Evolutionary conservation across 306 rosid species (phyloP), one percentile per base, ranked within the genome.

Genomic region (Geum urbanum): DNA sequence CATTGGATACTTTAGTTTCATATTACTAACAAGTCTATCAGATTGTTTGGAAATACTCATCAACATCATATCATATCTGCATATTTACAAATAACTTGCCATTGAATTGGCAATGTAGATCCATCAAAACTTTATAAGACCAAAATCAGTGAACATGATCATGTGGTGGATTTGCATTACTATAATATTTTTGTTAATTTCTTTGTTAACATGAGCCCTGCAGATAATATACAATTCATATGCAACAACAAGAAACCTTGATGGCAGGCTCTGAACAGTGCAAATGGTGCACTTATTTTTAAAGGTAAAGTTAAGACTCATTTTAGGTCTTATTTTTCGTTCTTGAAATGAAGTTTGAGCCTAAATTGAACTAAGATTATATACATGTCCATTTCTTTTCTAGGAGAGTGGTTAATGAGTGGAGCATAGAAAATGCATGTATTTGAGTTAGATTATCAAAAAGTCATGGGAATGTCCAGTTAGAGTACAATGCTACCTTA

Each of bases 101-200:
- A 90, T 79, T 83, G 97, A 81, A 90, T 90, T 45, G 96, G 98
- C 54, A 66, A 76, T 44, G 96, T 97, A 60, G 97, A 92, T 84
- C 97, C 97, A 37, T 11, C 74, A 83, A 97, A 92, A 77, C 96
- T 92, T 78, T 85, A 76, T 80, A 82, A 84, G 67, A 90, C 98
- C 43, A 40, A 88, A 73, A 79, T 85, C 44, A 84, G 86, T 49
- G 66, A 83, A 8, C 80, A 70, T 71, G 79, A 87, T 59, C 18
- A 83, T 18, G 92, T 83, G 43, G 77, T 87, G 59, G 92, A 87
- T 81, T 77, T 83, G 76, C 90, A 87, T 62, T 85, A 65, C 77
- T 85, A 87, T 89, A 90, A 84, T 73, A 96, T 92, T 67, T 92
- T 92, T 52, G 96, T 85, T 74, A 58, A 72, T 27, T 90, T 74